A percentile compares a stretch with the other conserved stretches of the same genome.
Evolutionary conservation across 73 alveolate species (phyloP).

Genomic region (Paramecium tetraurelia): DNA sequence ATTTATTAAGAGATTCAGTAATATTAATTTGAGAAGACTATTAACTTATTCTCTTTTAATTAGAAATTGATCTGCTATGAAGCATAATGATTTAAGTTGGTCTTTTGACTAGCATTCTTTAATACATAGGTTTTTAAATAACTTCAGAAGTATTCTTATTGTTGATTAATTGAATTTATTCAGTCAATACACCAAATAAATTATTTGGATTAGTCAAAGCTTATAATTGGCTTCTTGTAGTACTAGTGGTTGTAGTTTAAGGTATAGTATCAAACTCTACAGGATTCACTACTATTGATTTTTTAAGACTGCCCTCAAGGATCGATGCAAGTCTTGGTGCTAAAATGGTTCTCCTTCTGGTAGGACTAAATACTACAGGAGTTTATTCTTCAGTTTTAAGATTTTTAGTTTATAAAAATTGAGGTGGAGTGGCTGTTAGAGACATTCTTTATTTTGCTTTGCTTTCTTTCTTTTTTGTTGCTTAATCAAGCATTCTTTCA

Average conservation of each 20-base stretch:
- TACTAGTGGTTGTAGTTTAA: background rate
- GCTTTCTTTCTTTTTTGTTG: background rate
- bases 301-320: constrained; percentile 3
- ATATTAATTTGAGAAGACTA: background rate
- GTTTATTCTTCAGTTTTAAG: background rate
- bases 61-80: background rate
- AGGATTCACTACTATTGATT: background rate
- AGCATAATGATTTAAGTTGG: background rate
- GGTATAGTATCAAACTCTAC: background rate
- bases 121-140: background rate
- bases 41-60: background rate
- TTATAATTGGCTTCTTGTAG: background rate
- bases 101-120: background rate
- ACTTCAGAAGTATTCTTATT: background rate
- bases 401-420: background rate
- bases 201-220: background rate
- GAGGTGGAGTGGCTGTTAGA: background rate
- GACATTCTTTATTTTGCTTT: constrained; percentile 22
- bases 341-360: constrained; percentile 7
- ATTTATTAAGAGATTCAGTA: background rate
- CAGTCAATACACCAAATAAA: background rate
- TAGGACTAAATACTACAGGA: background rate
- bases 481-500: constrained; percentile 10
- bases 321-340: constrained; percentile 1
- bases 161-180: background rate